Evolutionary conservation across 202 grass and related monocot genomes (phyloP).

Genomic region (Bolboschoenoplectus hybrid): DNA sequence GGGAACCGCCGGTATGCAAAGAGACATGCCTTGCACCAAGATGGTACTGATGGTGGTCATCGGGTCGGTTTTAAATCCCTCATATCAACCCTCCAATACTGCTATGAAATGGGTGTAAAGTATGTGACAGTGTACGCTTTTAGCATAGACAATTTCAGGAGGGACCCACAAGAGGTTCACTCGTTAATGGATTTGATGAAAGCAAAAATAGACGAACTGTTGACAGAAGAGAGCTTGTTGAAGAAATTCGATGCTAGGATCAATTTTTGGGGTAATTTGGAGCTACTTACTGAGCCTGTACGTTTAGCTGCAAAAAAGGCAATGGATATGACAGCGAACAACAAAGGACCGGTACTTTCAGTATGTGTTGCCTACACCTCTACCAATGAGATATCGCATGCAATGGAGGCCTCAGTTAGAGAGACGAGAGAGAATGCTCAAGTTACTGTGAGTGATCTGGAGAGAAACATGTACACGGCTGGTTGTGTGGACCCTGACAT

Average conservation of each 20-base stretch:
- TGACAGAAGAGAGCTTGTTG: conserved; percentile 59
- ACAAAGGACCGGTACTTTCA: conserved; percentile 63
- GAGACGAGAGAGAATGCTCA: conserved; percentile 36
- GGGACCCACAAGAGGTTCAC: conserved; percentile 60
- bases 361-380: conserved; percentile 80
- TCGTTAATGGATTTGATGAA: conserved; percentile 75
- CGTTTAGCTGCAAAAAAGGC: conserved; percentile 60
- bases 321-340: conserved; percentile 54
- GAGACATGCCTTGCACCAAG: conserved; percentile 50
- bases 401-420: conserved; percentile 48
- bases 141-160: conserved; percentile 87
- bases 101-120: conserved; percentile 75
- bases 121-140: conserved; percentile 79
- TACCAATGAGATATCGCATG: conserved; percentile 67
- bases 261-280: conserved; percentile 75
- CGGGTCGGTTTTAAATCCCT: conserved; percentile 63
- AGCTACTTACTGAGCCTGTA: conserved; percentile 58
- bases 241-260: conserved; percentile 62
- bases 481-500: conserved; percentile 70
- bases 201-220: conserved; percentile 66
- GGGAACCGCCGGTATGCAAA: conserved; percentile 82
- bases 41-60: conserved; percentile 42
- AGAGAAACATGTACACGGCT: conserved; percentile 53
- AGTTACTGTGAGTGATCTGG: conserved; percentile 53
- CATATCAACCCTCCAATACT: conserved; percentile 61